phyloP scores from a whole-genome alignment of 2,329 filamentous ascomycete genomes.

The Phyllosticta citribraziliensis region DNA sequence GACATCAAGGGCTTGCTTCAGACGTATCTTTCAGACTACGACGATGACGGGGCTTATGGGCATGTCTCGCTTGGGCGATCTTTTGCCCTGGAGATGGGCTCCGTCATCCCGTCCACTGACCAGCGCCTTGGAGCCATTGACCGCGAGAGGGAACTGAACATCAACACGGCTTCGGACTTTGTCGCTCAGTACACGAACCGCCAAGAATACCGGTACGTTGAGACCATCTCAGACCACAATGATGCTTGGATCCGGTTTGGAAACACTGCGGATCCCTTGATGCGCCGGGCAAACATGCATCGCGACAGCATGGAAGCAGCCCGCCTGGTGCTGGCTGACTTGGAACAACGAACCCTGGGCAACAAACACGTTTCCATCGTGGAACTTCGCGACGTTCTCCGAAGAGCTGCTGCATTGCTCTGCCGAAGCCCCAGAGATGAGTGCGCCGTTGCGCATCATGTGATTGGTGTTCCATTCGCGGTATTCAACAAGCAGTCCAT shows the following conservation, averaged over 20 bases:
- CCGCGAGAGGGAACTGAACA: conserved; percentile 57
- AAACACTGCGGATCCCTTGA: conserved; percentile 23
- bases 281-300: conserved; percentile 14
- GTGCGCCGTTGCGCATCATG: conserved; percentile 69
- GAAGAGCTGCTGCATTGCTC: conserved; percentile 75
- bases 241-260: conserved; percentile 54
- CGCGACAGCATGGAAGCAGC: conserved; percentile 40
- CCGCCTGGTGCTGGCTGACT: conserved; percentile 54
- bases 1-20: conserved; percentile 90
- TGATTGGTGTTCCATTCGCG: conserved; percentile 86
- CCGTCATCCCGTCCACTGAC: conserved; percentile 74
- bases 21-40: conserved; percentile 91
- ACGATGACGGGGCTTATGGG: conserved; percentile 82
- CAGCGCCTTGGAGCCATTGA: conserved; percentile 76
- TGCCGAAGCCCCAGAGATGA: conserved; percentile 69
- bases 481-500: conserved; percentile 93
- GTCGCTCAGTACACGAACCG: conserved; percentile 94
- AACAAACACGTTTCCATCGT: conserved; percentile 60
- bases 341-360: conserved; percentile 61
- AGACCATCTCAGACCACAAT: conserved; percentile 60
- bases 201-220: conserved; percentile 87
- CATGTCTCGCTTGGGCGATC: conserved; percentile 88
- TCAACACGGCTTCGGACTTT: conserved; percentile 93
- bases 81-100: conserved; percentile 88
- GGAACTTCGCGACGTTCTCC: conserved; percentile 71